These are phyloP conservation scores for Blastobotrys serpentis DNA, from an alignment of 1,139 yeast species.

Conservation along the genomic window DNA sequence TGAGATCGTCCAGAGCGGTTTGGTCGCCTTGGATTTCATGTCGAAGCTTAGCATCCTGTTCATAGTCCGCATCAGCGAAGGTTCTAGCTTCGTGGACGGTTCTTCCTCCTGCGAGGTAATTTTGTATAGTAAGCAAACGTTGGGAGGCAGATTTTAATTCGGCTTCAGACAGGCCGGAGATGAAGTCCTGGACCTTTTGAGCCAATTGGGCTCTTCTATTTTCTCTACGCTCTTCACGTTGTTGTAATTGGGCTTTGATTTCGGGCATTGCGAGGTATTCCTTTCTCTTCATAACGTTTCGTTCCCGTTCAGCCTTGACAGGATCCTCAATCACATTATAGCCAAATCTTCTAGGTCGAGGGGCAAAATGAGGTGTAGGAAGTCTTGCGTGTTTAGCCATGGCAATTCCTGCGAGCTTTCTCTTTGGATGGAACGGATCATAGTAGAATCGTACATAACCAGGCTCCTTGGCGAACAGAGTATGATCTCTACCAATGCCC, in stretches of 20 bases:
- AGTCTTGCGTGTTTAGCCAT: slow-evolving; percentile 59
- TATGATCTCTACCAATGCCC: slow-evolving; percentile 90
- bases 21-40: slow-evolving; percentile 40
- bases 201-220: slow-evolving; percentile 33
- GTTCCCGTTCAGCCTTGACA: slow-evolving; percentile 56
- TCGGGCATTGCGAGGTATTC: slow-evolving; percentile 58
- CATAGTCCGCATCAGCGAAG: slow-evolving; percentile 53
- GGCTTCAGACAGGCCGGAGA: slow-evolving; percentile 37
- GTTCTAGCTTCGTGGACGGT: slow-evolving; percentile 51
- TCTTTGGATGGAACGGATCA: slow-evolving; percentile 96
- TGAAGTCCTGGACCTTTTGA: slow-evolving; percentile 26
- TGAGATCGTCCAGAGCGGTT: slow-evolving; percentile 25
- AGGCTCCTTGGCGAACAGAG: slow-evolving; percentile 86
- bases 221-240: slow-evolving; percentile 45
- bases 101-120: slow-evolving; percentile 48
- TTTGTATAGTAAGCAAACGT: slow-evolving; percentile 48
- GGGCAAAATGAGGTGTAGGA: slow-evolving; percentile 88
- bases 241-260: slow-evolving; percentile 42
- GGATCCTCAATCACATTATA: slow-evolving; percentile 54
- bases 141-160: slow-evolving; percentile 6
- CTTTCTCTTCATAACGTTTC: slow-evolving; percentile 57
- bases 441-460: slow-evolving; percentile 88
- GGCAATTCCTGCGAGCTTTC: slow-evolving; percentile 89
- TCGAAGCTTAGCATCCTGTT: slow-evolving; percentile 51
- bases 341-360: slow-evolving; percentile 84